These are phyloP conservation scores for Mortierella hygrophila DNA, from an alignment of 192 early-diverging fungal genomes.

Conservation along the genomic window DNA sequence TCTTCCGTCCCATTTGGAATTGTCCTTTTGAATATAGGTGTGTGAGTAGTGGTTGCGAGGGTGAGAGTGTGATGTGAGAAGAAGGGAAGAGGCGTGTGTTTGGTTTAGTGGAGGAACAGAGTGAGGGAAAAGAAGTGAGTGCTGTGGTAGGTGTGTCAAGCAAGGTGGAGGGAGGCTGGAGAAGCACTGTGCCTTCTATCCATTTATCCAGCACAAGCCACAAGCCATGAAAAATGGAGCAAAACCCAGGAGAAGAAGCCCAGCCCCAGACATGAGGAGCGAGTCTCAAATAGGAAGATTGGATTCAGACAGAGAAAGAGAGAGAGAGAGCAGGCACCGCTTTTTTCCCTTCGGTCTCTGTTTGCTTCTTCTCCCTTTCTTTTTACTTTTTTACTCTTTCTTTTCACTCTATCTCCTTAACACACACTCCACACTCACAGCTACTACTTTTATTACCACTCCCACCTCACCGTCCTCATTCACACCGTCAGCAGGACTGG, in stretches of 20 bases:
- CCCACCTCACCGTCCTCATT: background rate
- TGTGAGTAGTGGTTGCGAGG: background rate
- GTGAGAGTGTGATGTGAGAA: background rate
- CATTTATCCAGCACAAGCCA: no score
- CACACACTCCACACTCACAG: background rate
- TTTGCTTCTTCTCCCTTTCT: background rate
- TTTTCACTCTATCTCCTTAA: background rate
- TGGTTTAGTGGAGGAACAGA: no score
- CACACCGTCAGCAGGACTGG: background rate
- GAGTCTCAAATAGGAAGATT: background rate
- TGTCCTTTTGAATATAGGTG: no score
- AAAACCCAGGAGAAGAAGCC: no score
- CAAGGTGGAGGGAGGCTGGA: no score
- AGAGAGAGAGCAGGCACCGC: background rate
- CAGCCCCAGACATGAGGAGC: no score
- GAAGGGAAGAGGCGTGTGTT: background rate
- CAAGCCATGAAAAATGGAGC: no score
- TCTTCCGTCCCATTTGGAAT: constrained; percentile 29
- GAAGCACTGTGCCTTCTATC: no score
- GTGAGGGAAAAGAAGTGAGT: no score
- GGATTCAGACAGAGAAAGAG: background rate
- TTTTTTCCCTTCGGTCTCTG: background rate
- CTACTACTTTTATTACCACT: background rate
- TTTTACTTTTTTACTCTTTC: constrained; percentile 2
- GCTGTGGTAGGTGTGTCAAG: no score